Evolutionary conservation across 768 basidiomycete species (phyloP).

Genomic region (Tricholoma sp.): DNA sequence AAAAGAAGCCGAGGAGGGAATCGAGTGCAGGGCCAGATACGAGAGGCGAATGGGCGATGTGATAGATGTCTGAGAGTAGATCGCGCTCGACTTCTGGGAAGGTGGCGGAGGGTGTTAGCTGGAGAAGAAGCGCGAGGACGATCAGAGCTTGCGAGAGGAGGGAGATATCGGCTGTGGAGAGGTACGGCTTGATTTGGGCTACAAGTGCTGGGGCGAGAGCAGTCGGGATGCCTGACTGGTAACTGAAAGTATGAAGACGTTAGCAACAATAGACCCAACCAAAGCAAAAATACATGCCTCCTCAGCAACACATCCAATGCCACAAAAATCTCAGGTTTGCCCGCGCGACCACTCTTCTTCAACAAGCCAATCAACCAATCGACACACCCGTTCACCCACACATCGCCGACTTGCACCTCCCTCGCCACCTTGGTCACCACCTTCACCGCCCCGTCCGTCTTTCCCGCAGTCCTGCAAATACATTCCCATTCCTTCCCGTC

Average conservation of each 20-base stretch:
- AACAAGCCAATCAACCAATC: conserved; percentile 73
- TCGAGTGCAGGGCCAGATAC: conserved; percentile 77
- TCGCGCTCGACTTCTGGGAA: conserved; percentile 78
- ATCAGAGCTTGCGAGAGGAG: conserved; percentile 69
- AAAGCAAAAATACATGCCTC: conserved; percentile 36
- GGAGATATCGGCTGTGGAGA: conserved; percentile 73
- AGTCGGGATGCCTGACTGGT: conserved; percentile 41
- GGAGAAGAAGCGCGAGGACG: conserved; percentile 63
- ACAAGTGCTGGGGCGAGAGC: conserved; percentile 61
- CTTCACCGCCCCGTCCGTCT: conserved; percentile 70
- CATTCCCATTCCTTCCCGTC: conserved; percentile 34
- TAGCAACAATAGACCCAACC: not conserved
- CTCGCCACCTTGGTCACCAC: conserved; percentile 83
- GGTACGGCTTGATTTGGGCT: conserved; percentile 68
- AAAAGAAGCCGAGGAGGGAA: conserved; percentile 77
- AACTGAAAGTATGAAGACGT: conserved; percentile 18
- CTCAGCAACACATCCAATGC: conserved; percentile 69
- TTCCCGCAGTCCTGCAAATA: conserved; percentile 41
- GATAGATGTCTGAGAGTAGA: conserved; percentile 59
- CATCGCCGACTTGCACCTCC: conserved; percentile 62
- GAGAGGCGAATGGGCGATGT: conserved; percentile 72
- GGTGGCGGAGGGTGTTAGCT: conserved; percentile 57
- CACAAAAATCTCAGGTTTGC: conserved; percentile 76
- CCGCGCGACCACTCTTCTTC: conserved; percentile 71
- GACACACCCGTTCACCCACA: conserved; percentile 79